Conservation (phyloP, 2,329 filamentous ascomycete genomes). For the Epichloe sibirici region DNA sequence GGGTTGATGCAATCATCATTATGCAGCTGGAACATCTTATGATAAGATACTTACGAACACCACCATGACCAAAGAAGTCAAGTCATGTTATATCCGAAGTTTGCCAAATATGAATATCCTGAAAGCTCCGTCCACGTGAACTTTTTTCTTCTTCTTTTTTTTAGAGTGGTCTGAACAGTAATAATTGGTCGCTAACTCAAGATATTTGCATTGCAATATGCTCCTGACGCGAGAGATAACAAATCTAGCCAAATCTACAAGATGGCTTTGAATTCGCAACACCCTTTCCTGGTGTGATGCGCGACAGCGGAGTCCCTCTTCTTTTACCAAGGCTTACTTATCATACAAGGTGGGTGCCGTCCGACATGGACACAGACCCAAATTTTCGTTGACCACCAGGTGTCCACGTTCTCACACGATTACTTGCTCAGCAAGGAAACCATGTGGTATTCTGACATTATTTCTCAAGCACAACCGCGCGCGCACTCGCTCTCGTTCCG, state of each 20-base stretch:
- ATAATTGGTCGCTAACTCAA: too few species aligned
- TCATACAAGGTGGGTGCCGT: background rate
- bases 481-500: background rate
- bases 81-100: background rate
- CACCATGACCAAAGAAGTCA: slow-evolving; percentile 1
- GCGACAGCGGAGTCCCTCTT: background rate
- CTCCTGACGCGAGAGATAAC: background rate
- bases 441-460: background rate
- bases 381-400: too few species aligned
- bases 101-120: background rate
- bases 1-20: background rate
- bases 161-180: background rate
- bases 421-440: too few species aligned
- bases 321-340: background rate
- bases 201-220: background rate
- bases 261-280: background rate
- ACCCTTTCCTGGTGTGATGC: background rate
- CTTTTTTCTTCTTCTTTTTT: too few species aligned
- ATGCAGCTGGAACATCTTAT: slow-evolving; percentile 5
- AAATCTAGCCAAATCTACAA: background rate
- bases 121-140: background rate
- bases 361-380: too few species aligned
- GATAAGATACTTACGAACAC: slow-evolving; percentile 8
- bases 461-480: background rate
- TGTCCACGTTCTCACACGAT: too few species aligned